Percentiles rank a stretch among this genome's conserved stretches.
phyloP scores from a whole-genome alignment of 163 green algal species.

The Scenedesmus sp. region DNA sequence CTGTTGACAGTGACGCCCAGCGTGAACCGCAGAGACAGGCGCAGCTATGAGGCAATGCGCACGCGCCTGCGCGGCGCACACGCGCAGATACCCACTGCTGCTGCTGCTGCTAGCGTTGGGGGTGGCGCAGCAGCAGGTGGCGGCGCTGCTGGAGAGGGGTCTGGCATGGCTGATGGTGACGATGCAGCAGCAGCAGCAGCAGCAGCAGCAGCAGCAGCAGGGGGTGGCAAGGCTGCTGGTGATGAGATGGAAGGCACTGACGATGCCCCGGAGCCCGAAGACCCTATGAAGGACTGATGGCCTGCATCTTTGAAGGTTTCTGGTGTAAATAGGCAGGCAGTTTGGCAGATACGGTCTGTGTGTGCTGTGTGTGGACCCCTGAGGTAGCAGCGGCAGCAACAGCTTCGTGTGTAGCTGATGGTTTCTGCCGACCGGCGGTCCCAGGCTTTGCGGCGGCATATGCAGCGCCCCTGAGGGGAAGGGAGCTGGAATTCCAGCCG shows the following conservation, averaged over 20 bases:
- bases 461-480: too few species aligned
- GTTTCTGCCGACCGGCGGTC: too few species aligned
- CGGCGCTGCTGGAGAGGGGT: background rate
- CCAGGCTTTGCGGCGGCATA: too few species aligned
- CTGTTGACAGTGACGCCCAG: constrained; percentile 72
- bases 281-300: constrained; percentile 50
- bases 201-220: background rate
- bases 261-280: constrained; percentile 19
- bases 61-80: constrained; percentile 63
- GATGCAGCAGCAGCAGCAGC: constrained; percentile 5
- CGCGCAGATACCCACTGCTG: constrained; percentile 27
- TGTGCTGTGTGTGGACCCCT: too few species aligned
- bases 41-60: constrained; percentile 85
- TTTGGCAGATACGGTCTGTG: background rate
- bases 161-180: background rate
- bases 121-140: background rate
- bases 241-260: constrained; percentile 41
- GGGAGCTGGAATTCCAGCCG: too few species aligned
- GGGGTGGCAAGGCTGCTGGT: background rate
- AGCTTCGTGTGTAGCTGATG: too few species aligned
- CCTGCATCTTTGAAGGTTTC: background rate
- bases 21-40: constrained; percentile 80
- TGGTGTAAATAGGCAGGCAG: background rate
- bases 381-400: too few species aligned
- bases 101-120: background rate